A percentile compares a stretch with the other conserved stretches of the same genome.
phyloP scores from a whole-genome alignment of 1,284 basidiomycete genomes.

The Ceratobasidium sp. region DNA sequence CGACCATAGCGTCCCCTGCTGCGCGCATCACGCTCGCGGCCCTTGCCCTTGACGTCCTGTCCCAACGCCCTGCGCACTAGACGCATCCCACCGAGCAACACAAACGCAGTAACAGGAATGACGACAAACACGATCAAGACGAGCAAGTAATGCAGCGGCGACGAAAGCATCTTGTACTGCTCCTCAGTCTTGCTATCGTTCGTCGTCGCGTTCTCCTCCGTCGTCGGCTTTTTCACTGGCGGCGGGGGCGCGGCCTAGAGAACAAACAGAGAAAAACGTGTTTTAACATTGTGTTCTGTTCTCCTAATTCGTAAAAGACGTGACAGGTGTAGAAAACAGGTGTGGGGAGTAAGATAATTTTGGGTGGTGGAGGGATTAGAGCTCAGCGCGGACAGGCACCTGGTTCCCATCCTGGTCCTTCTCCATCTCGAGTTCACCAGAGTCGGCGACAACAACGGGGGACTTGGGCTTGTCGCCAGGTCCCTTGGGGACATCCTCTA shows the following conservation, averaged over 20 bases:
- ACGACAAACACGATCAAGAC: constrained; percentile 66
- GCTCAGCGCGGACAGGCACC: constrained; percentile 94
- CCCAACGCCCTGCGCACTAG: constrained; percentile 36
- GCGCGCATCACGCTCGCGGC: constrained; percentile 27
- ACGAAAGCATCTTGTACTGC: constrained; percentile 54
- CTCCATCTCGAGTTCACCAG: constrained; percentile 82
- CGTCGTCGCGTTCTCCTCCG: constrained; percentile 40
- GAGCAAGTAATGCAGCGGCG: constrained; percentile 60
- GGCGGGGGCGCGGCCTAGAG: constrained; percentile 47
- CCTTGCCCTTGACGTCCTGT: constrained; percentile 40
- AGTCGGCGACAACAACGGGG: constrained; percentile 82
- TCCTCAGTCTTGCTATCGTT: constrained; percentile 35
- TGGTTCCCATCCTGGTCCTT: constrained; percentile 79
- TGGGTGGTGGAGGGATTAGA: constrained; percentile 65
- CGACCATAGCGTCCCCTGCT: constrained; percentile 37
- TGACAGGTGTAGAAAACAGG: constrained; percentile 25
- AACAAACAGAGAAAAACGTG: constrained; percentile 31
- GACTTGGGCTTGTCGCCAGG: constrained; percentile 76
- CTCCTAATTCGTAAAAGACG: constrained; percentile 42
- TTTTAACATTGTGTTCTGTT: constrained; percentile 45
- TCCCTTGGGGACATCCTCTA: constrained; percentile 80
- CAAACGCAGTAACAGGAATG: constrained; percentile 67
- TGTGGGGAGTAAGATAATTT: constrained; percentile 32
- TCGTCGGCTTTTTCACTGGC: constrained; percentile 25
- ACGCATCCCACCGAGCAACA: constrained; percentile 68